Percentiles rank a stretch among this genome's conserved stretches.
phyloP scores from a whole-genome alignment of 495 filamentous ascomycete species.

The Penicillium macrosclerotiorum region DNA sequence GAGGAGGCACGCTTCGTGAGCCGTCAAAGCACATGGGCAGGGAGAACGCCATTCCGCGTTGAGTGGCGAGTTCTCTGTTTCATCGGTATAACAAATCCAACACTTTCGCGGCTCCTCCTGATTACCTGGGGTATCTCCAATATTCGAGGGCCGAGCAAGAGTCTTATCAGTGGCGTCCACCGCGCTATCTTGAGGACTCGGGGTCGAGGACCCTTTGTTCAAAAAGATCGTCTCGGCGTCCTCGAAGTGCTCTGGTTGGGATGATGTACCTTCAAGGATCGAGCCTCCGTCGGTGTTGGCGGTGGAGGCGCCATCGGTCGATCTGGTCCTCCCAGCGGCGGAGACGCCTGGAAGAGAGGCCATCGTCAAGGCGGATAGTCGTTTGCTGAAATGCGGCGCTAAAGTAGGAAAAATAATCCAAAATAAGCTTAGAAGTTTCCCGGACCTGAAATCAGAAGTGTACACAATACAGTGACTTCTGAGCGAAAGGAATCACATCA shows the following conservation, averaged over 20 bases:
- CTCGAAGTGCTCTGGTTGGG: conserved; percentile 25
- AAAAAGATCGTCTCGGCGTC: conserved; percentile 44
- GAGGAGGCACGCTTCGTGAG: conserved; percentile 86
- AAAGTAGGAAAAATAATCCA: too few relatives aligned
- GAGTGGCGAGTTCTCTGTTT: conserved; percentile 68
- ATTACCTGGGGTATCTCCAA: conserved; percentile 11
- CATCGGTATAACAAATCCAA: conserved; percentile 89
- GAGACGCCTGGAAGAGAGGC: conserved; percentile 38
- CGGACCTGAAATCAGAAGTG: not conserved
- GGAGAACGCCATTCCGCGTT: conserved; percentile 79
- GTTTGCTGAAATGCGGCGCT: too few relatives aligned
- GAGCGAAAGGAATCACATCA: too few relatives aligned
- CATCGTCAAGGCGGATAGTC: conserved; percentile 29
- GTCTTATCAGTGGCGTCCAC: conserved; percentile 17
- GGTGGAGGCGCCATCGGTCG: conserved; percentile 29
- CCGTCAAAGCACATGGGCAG: conserved; percentile 83
- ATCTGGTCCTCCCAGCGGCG: conserved; percentile 28
- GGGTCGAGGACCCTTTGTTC: conserved; percentile 32
- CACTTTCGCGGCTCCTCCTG: conserved; percentile 64
- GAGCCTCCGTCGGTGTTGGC: conserved; percentile 19
- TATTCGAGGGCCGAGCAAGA: conserved; percentile 11
- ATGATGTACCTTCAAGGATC: conserved; percentile 1
- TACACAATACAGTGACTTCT: too few relatives aligned
- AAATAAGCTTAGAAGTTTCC: not conserved
- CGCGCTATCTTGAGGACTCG: conserved; percentile 12